Conservation (phyloP, 2,329 filamentous ascomycete species). For the Talaromyces rugulosus region DNA sequence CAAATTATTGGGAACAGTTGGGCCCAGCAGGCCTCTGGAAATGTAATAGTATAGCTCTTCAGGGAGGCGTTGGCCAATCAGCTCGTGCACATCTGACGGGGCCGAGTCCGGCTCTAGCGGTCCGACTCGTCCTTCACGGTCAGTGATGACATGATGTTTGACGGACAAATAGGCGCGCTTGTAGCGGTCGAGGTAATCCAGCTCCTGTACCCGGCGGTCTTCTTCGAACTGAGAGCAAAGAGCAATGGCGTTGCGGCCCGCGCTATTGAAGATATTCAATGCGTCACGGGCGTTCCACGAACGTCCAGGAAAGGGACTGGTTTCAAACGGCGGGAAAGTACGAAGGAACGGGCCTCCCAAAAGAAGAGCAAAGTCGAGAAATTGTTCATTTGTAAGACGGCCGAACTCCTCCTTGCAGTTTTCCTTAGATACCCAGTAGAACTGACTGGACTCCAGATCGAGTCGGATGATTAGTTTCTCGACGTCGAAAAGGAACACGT, state of each 20-base stretch:
- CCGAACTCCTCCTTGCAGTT: conserved; percentile 66
- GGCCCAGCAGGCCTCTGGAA: conserved; percentile 73
- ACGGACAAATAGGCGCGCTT: conserved; percentile 80
- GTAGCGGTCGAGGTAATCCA: conserved; percentile 80
- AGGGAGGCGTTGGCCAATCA: conserved; percentile 84
- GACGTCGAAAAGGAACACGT: conserved; percentile 80
- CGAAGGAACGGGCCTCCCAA: conserved; percentile 76
- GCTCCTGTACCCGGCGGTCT: conserved; percentile 65
- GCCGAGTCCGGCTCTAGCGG: conserved; percentile 69
- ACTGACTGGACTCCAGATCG: conserved; percentile 56
- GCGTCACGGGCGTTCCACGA: conserved; percentile 66
- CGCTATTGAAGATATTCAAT: conserved; percentile 66
- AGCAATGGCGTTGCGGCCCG: conserved; percentile 64
- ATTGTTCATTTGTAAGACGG: conserved; percentile 63
- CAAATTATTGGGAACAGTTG: conserved; percentile 76
- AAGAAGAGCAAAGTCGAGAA: conserved; percentile 79
- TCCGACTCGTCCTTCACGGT: conserved; percentile 69
- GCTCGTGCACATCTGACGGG: conserved; percentile 80
- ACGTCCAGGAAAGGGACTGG: conserved; percentile 53
- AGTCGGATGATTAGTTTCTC: conserved; percentile 64
- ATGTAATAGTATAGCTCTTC: conserved; percentile 89
- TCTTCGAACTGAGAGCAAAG: conserved; percentile 78
- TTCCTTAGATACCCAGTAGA: conserved; percentile 62
- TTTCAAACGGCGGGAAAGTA: conserved; percentile 72
- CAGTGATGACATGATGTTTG: conserved; percentile 81